Percentiles rank a stretch among this genome's conserved stretches.
Conservation (phyloP, 495 filamentous ascomycete species). For the Hypoxylon fuscum region DNA sequence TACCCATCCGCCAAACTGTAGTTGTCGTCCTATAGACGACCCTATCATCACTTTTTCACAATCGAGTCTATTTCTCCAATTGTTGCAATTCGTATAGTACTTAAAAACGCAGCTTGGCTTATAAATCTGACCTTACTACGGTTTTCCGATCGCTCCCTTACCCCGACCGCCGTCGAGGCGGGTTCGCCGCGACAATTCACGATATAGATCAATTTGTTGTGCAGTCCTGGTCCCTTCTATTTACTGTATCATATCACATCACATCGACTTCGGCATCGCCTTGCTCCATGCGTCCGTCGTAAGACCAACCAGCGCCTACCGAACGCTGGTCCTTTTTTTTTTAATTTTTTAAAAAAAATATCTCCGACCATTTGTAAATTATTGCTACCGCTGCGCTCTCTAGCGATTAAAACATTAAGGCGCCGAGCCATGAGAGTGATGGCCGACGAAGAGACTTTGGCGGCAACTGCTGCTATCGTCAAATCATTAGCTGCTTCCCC, state of each 20-base stretch:
- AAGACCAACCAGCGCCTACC: constrained; percentile 48
- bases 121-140: constrained; percentile 22
- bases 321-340: constrained; percentile 53
- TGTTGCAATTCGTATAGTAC: constrained; percentile 27
- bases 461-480: constrained; percentile 69
- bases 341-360: too few relatives aligned
- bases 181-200: constrained; percentile 35
- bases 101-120: constrained; percentile 2
- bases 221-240: constrained; percentile 19
- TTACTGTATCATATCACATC: constrained; percentile 24
- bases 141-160: constrained; percentile 32
- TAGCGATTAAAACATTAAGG: constrained; percentile 14
- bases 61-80: constrained; percentile 18
- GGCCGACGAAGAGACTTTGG: constrained; percentile 69
- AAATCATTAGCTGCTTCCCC: constrained; percentile 66
- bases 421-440: constrained; percentile 47
- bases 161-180: constrained; percentile 38
- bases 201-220: constrained; percentile 38
- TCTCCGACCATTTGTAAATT: constrained; percentile 15
- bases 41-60: constrained; percentile 7
- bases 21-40: constrained; percentile 14
- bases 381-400: constrained; percentile 8
- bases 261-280: constrained; percentile 20
- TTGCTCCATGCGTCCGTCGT: constrained; percentile 56
- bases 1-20: constrained; percentile 16